Conservation (phyloP, 768 basidiomycete genomes). For the Fibroporia radiculosa region DNA sequence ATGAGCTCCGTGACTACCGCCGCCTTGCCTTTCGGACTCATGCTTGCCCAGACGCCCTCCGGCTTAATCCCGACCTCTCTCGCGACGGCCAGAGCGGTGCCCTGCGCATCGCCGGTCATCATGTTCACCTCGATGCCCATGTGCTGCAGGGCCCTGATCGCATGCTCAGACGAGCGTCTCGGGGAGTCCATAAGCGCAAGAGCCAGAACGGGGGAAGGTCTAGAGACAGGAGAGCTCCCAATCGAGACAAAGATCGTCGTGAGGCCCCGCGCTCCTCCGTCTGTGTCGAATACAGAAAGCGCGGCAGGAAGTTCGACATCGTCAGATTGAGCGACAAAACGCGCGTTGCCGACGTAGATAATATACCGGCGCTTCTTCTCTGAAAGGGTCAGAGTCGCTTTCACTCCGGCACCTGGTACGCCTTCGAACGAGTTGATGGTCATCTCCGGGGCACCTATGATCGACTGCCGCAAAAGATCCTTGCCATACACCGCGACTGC, state of each 20-base stretch:
- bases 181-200: constrained; percentile 84
- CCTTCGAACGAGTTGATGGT: constrained; percentile 75
- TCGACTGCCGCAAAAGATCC: constrained; percentile 40
- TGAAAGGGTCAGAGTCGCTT: constrained; percentile 51
- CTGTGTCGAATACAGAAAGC: constrained; percentile 56
- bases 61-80: constrained; percentile 80
- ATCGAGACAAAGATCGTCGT: constrained; percentile 87
- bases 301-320: constrained; percentile 47
- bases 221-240: constrained; percentile 26
- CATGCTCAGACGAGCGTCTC: constrained; percentile 77
- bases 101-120: constrained; percentile 89
- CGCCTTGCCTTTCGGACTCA: constrained; percentile 96
- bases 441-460: constrained; percentile 39
- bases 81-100: constrained; percentile 84
- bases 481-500: constrained; percentile 83
- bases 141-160: constrained; percentile 67
- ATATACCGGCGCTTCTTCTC: constrained; percentile 39
- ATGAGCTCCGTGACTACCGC: constrained; percentile 76
- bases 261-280: constrained; percentile 66
- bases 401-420: constrained; percentile 83
- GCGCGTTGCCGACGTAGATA: constrained; percentile 68
- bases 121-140: constrained; percentile 94
- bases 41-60: constrained; percentile 82
- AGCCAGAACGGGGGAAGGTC: constrained; percentile 60
- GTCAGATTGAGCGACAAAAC: constrained; percentile 55